Percentiles rank a stretch among this genome's conserved stretches.
Evolutionary conservation across 140 eudicot species (phyloP).

Genomic region (Ambrosia hybrid): DNA sequence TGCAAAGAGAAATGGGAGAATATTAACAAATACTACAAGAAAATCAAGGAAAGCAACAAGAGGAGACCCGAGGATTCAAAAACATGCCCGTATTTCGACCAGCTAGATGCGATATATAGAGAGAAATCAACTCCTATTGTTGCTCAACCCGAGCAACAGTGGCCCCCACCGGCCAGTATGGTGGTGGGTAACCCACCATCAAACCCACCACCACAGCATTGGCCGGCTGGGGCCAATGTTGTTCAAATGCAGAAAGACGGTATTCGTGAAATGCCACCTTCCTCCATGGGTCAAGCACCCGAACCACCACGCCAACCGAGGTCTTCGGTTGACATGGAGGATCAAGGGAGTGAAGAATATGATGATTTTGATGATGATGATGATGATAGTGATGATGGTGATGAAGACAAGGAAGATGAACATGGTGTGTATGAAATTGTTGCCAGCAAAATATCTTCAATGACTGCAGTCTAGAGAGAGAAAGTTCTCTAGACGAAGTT

Average conservation of each 20-base stretch:
- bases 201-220: not conserved
- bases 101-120: slow-evolving; percentile 37
- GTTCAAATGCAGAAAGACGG: too few relatives aligned
- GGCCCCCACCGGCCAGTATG: not conserved
- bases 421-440: slow-evolving; percentile 1
- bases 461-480: not conserved
- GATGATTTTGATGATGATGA: not conserved
- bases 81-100: slow-evolving; percentile 46
- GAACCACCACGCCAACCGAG: not conserved
- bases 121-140: slow-evolving; percentile 19
- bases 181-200: not conserved
- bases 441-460: not conserved
- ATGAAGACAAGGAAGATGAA: not conserved
- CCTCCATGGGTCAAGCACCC: not conserved
- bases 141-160: not conserved
- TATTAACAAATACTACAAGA: slow-evolving; percentile 56
- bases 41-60: slow-evolving; percentile 43
- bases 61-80: slow-evolving; percentile 38
- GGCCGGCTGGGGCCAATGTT: too few relatives aligned
- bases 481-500: too few relatives aligned
- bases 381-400: not conserved
- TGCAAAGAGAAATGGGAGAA: slow-evolving; percentile 75
- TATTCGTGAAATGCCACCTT: not conserved
- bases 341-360: slow-evolving; percentile 6
- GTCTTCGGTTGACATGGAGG: not conserved